These are phyloP conservation scores for Emydomyces testavorans DNA, from an alignment of 2,329 filamentous ascomycete species.

Conservation along the genomic window DNA sequence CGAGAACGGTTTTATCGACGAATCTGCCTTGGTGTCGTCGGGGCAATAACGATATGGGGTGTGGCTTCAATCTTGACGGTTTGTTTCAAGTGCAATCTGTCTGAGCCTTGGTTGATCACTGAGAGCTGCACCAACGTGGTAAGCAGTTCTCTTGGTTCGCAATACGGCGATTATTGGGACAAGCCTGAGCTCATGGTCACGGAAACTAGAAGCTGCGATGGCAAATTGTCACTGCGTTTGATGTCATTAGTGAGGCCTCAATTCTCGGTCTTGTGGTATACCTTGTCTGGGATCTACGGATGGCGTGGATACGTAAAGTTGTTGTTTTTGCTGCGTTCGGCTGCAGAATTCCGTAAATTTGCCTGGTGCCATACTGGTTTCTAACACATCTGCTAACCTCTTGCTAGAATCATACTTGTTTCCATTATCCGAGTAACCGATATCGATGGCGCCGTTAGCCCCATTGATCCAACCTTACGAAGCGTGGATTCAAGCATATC, in stretches of 20 bases:
- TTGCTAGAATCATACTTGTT: slow-evolving; percentile 21
- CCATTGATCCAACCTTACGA: slow-evolving; percentile 25
- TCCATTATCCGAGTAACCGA: slow-evolving; percentile 28
- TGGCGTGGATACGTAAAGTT: slow-evolving; percentile 25
- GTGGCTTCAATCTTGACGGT: slow-evolving; percentile 19
- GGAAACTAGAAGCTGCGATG: slow-evolving; percentile 20
- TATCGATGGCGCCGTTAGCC: slow-evolving; percentile 20
- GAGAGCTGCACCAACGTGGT: slow-evolving; percentile 10
- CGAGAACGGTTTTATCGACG: slow-evolving; percentile 11
- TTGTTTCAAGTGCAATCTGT: slow-evolving; percentile 15
- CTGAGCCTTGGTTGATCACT: slow-evolving; percentile 8
- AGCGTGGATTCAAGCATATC: slow-evolving; percentile 27
- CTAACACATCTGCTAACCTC: background rate
- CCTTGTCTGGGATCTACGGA: slow-evolving; percentile 31
- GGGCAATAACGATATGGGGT: slow-evolving; percentile 16
- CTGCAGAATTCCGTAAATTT: slow-evolving; percentile 27
- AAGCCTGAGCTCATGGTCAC: background rate
- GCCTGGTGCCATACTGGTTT: background rate
- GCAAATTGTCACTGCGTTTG: slow-evolving; percentile 31
- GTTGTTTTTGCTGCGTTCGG: slow-evolving; percentile 30
- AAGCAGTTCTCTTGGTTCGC: background rate
- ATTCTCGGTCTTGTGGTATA: slow-evolving; percentile 25
- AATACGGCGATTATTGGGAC: background rate
- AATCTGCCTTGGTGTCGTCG: slow-evolving; percentile 10
- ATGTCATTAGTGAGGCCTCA: slow-evolving; percentile 28